Evolutionary conservation across 306 rosid genomes (phyloP).

Genomic region (Cercis canadensis): DNA sequence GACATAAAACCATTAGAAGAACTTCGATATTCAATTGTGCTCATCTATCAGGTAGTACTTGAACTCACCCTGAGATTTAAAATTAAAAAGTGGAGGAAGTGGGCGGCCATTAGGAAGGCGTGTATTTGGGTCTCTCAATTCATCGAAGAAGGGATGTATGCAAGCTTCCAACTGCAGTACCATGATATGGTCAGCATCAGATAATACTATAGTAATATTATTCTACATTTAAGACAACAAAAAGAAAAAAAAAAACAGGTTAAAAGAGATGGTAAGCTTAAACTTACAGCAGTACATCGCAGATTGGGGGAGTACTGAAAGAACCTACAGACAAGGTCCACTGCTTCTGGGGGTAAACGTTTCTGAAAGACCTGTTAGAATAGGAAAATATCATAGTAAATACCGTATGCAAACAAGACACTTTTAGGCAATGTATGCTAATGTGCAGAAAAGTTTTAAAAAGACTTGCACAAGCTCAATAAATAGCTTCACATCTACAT

Average conservation of each 20-base stretch:
- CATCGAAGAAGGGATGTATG: conserved; percentile 98
- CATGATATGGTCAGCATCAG: conserved; percentile 18
- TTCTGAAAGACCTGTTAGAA: conserved; percentile 88
- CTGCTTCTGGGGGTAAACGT: conserved; percentile 98
- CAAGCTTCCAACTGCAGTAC: conserved; percentile 92
- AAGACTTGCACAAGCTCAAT: conserved; percentile 16
- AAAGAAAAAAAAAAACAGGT: conserved; percentile 13
- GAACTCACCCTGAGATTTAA: conserved; percentile 81
- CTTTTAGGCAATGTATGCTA: conserved; percentile 5
- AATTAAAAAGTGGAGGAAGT: conserved; percentile 94
- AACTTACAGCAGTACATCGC: conserved; percentile 97
- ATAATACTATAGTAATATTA: background rate
- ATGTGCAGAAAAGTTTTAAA: background rate
- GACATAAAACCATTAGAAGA: background rate
- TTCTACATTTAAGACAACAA: conserved; percentile 12
- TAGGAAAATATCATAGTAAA: conserved; percentile 21
- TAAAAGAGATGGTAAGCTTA: conserved; percentile 12
- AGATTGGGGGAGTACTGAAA: conserved; percentile 98
- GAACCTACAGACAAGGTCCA: conserved; percentile 97
- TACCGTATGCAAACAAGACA: conserved; percentile 29
- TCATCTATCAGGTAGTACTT: conserved; percentile 19
- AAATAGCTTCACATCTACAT: conserved; percentile 11
- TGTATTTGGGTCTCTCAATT: conserved; percentile 88
- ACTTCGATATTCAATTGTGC: conserved; percentile 27
- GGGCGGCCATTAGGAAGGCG: conserved; percentile 99